Conservation (phyloP, 805 yeast genomes). For the Blastobotrys mokoenaii region DNA sequence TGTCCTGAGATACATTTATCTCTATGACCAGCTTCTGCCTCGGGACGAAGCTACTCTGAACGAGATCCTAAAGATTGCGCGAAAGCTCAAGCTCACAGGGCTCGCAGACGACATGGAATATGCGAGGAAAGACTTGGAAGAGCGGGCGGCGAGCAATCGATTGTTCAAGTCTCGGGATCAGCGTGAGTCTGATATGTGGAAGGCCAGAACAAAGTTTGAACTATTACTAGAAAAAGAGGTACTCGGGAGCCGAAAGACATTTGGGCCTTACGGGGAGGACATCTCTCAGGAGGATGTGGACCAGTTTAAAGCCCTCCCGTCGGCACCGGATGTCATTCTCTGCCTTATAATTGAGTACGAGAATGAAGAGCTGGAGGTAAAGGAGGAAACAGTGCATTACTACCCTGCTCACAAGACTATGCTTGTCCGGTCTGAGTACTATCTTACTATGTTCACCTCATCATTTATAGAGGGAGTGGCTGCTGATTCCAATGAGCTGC, state of each 20-base stretch:
- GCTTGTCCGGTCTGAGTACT: slow-evolving; percentile 54
- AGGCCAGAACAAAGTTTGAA: slow-evolving; percentile 21
- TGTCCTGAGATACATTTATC: slow-evolving; percentile 30
- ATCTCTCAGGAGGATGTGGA: neutral
- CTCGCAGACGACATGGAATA: slow-evolving; percentile 28
- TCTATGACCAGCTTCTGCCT: slow-evolving; percentile 31
- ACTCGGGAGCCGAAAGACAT: slow-evolving; percentile 7
- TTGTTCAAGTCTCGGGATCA: slow-evolving; percentile 14
- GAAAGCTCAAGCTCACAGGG: slow-evolving; percentile 29
- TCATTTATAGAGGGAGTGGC: slow-evolving; percentile 32
- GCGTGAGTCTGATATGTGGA: slow-evolving; percentile 28
- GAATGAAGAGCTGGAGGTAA: slow-evolving; percentile 1
- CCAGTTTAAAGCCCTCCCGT: slow-evolving; percentile 1
- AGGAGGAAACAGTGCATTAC: slow-evolving; percentile 19
- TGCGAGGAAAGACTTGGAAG: slow-evolving; percentile 14
- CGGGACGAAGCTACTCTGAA: slow-evolving; percentile 23
- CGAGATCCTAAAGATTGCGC: slow-evolving; percentile 28
- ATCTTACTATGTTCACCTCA: slow-evolving; percentile 53
- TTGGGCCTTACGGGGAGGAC: slow-evolving; percentile 1
- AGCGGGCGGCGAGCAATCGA: slow-evolving; percentile 19
- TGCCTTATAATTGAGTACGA: slow-evolving; percentile 19
- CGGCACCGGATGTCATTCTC: slow-evolving; percentile 1
- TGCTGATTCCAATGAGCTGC: slow-evolving; percentile 7
- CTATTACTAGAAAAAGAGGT: slow-evolving; percentile 26
- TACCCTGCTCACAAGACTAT: slow-evolving; percentile 63